These are phyloP conservation scores for Podospora pseudocomata DNA, from an alignment of 495 filamentous ascomycete species.

Conservation along the genomic window DNA sequence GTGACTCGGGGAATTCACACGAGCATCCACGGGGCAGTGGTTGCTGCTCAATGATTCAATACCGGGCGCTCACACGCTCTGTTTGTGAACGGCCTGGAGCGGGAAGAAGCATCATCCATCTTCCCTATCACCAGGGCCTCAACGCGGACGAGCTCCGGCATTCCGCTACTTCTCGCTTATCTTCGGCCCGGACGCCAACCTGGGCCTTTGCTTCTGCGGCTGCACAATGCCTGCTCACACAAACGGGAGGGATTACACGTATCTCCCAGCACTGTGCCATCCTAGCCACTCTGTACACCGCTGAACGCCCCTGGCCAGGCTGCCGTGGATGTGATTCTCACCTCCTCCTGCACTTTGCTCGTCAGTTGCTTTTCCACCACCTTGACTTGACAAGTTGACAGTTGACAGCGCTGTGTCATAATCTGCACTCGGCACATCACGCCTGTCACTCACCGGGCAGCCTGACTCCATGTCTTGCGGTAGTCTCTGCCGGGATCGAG, in stretches of 20 bases:
- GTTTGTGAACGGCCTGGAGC: neutral
- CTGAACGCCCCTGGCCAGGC: constrained; percentile 7
- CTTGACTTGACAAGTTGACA: no score
- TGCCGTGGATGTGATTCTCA: neutral
- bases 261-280: neutral
- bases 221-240: constrained; percentile 7
- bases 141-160: neutral
- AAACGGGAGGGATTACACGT: neutral
- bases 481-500: neutral
- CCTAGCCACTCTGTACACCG: constrained; percentile 13
- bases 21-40: neutral
- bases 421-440: neutral
- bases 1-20: no score
- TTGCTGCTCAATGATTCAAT: neutral
- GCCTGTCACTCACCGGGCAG: no score
- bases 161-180: constrained; percentile 14
- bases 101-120: neutral
- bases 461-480: neutral
- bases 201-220: constrained; percentile 11
- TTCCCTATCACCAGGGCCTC: neutral
- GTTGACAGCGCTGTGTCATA: neutral
- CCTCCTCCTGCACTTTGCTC: neutral
- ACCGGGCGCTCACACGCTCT: neutral
- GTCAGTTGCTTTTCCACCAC: neutral
- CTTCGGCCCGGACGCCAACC: constrained; percentile 14